phyloP scores from a whole-genome alignment of 83 land plant species.

The Thuja plicata region DNA sequence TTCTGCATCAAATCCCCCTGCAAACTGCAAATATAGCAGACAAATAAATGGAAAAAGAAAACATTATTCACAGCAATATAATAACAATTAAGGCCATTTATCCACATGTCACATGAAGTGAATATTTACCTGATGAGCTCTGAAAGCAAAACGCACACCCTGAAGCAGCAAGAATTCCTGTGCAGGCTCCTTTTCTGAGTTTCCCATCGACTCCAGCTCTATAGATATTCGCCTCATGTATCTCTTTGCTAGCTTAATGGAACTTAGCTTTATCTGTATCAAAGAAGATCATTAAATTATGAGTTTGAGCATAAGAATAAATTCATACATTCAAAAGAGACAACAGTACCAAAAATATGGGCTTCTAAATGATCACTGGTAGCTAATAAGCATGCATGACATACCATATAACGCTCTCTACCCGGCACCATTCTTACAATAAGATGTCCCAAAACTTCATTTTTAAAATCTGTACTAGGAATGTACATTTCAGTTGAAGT shows the following conservation, averaged over 20 bases:
- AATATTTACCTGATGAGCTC: constrained; percentile 29
- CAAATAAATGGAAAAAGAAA: not conserved
- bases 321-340: not conserved
- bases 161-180: constrained; percentile 18
- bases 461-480: not conserved
- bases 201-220: constrained; percentile 47
- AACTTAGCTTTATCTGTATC: constrained; percentile 72
- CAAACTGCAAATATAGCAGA: constrained; percentile 33
- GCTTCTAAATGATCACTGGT: not conserved
- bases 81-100: not conserved
- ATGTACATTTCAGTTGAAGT: not conserved
- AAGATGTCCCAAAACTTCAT: not conserved
- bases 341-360: not conserved
- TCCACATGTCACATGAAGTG: not conserved
- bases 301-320: not conserved
- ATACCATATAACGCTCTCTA: not conserved
- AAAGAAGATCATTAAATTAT: constrained; percentile 6
- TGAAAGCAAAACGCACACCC: constrained; percentile 27
- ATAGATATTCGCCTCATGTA: constrained; percentile 74
- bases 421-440: not conserved
- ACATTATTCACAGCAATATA: not conserved
- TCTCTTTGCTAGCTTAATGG: constrained; percentile 71
- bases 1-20: constrained; percentile 58
- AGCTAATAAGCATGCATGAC: not conserved
- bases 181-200: constrained; percentile 19